phyloP scores from a whole-genome alignment of 2,329 filamentous ascomycete genomes.

The Periconia sp. region DNA sequence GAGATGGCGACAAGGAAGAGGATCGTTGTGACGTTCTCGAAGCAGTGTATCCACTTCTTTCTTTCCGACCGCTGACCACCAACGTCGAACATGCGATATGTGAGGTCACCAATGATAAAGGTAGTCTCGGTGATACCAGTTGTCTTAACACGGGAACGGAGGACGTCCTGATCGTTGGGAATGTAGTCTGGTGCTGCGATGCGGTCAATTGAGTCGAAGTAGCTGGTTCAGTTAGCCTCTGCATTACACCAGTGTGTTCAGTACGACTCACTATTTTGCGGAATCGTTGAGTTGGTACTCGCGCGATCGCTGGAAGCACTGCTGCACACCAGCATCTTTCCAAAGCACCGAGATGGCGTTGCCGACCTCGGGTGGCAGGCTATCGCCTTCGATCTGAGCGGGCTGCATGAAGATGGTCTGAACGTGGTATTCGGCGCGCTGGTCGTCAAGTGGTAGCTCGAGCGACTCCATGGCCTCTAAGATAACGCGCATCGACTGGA shows the following conservation, averaged over 20 bases:
- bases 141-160: slow-evolving; percentile 95
- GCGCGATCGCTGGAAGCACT: slow-evolving; percentile 93
- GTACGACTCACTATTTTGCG: slow-evolving; percentile 80
- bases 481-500: slow-evolving; percentile 74
- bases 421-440: slow-evolving; percentile 93
- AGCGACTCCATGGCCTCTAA: slow-evolving; percentile 73
- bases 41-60: slow-evolving; percentile 99
- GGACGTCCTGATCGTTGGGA: slow-evolving; percentile 92
- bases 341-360: slow-evolving; percentile 90
- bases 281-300: slow-evolving; percentile 98
- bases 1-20: slow-evolving; percentile 97
- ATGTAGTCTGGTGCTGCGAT: slow-evolving; percentile 92
- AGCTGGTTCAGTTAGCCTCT: slow-evolving; percentile 60
- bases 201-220: slow-evolving; percentile 93
- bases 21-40: slow-evolving; percentile 96
- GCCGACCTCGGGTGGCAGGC: slow-evolving; percentile 91
- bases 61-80: slow-evolving; percentile 94
- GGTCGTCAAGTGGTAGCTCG: slow-evolving; percentile 84
- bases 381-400: slow-evolving; percentile 93
- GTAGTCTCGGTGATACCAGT: slow-evolving; percentile 97
- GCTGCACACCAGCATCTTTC: slow-evolving; percentile 90
- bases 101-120: slow-evolving; percentile 92
- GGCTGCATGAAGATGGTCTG: slow-evolving; percentile 99
- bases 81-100: slow-evolving; percentile 97
- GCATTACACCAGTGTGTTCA: slow-evolving; percentile 4